These are phyloP conservation scores for Talaromyces albobiverticillius DNA, from an alignment of 2,329 filamentous ascomycete species.

Conservation along the genomic window DNA sequence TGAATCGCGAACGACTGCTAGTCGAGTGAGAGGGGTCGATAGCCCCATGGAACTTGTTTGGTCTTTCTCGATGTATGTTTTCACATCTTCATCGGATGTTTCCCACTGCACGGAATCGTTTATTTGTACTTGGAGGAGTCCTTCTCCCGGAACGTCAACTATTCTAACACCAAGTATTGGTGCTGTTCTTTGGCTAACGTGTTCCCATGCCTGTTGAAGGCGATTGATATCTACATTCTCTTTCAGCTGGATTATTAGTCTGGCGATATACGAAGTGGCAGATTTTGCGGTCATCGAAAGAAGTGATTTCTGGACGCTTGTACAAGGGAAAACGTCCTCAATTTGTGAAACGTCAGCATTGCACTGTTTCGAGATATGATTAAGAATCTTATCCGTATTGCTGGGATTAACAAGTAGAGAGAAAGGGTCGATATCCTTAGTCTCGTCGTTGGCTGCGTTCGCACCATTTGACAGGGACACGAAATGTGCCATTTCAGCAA, in stretches of 20 bases:
- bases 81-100: not conserved
- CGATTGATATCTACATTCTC: slow-evolving; percentile 24
- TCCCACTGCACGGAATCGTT: not conserved
- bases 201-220: slow-evolving; percentile 28
- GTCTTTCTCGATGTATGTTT: slow-evolving; percentile 26
- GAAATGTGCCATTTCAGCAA: slow-evolving; percentile 3
- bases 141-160: slow-evolving; percentile 31
- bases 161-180: slow-evolving; percentile 19
- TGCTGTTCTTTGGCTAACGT: not conserved
- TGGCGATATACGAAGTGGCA: slow-evolving; percentile 40
- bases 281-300: slow-evolving; percentile 45
- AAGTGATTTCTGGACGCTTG: slow-evolving; percentile 41
- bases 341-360: slow-evolving; percentile 17
- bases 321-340: slow-evolving; percentile 42
- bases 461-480: not conserved
- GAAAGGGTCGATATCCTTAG: not conserved
- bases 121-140: slow-evolving; percentile 34
- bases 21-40: slow-evolving; percentile 32
- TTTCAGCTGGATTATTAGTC: not conserved
- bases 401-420: not conserved
- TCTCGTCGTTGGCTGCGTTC: not conserved
- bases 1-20: slow-evolving; percentile 27
- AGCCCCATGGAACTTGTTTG: slow-evolving; percentile 30
- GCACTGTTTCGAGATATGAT: not conserved
- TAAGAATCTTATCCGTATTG: not conserved